These are phyloP conservation scores for Pyrenochaeta sp. DNA, from an alignment of 2,329 filamentous ascomycete species.

Conservation along the genomic window DNA sequence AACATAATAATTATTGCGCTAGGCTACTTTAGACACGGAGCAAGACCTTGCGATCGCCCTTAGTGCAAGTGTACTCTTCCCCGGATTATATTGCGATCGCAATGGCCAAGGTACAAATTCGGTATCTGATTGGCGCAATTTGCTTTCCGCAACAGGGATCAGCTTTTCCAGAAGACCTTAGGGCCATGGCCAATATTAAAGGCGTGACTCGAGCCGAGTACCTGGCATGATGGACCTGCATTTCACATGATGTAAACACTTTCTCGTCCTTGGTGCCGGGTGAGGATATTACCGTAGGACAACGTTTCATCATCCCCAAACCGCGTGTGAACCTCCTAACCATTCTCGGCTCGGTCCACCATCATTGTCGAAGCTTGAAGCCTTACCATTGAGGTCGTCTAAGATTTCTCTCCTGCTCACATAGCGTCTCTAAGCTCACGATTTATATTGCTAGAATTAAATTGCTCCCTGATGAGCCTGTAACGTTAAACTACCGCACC, in stretches of 20 bases:
- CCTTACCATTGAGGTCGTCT: too few species aligned
- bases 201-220: conserved; percentile 5
- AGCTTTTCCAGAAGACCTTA: conserved; percentile 11
- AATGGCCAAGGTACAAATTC: conserved; percentile 1
- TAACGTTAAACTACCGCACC: too few species aligned
- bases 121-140: conserved; percentile 15
- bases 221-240: conserved; percentile 11
- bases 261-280: conserved; percentile 1
- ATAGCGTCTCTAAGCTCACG: too few species aligned
- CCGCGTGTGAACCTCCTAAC: too few species aligned
- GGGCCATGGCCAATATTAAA: not conserved
- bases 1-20: too few species aligned
- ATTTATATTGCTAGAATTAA: too few species aligned
- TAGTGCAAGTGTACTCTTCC: conserved; percentile 2
- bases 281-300: not conserved
- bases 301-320: not conserved
- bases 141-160: conserved; percentile 6
- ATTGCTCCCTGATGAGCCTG: too few species aligned
- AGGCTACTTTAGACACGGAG: too few species aligned
- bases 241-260: not conserved
- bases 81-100: conserved; percentile 15
- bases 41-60: conserved; percentile 7
- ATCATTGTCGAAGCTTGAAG: too few species aligned
- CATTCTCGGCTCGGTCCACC: not conserved
- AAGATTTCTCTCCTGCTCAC: too few species aligned